Percentiles rank a stretch among this genome's conserved stretches.
These are phyloP conservation scores for Bullera alba DNA, from an alignment of 768 basidiomycete genomes.

Conservation along the genomic window DNA sequence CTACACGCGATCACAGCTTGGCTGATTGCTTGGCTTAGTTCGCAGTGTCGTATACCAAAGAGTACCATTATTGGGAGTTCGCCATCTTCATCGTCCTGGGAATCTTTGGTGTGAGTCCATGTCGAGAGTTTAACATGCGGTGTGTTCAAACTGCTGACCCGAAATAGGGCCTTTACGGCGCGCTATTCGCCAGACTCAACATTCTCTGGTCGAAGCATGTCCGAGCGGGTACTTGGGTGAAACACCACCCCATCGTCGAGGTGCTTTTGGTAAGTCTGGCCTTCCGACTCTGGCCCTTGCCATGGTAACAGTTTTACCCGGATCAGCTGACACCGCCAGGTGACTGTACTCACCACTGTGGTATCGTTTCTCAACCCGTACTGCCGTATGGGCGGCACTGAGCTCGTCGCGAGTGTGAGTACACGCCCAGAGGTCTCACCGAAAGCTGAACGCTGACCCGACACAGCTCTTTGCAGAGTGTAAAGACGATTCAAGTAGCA, in stretches of 20 bases:
- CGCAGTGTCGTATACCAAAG: conserved; percentile 51
- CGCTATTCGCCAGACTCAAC: conserved; percentile 70
- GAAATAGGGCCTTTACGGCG: conserved; percentile 79
- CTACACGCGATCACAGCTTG: no score
- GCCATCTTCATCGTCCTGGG: conserved; percentile 78
- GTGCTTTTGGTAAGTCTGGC: conserved; percentile 71
- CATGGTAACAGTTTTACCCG: background rate
- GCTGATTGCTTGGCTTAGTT: conserved; percentile 16
- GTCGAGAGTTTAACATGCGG: background rate
- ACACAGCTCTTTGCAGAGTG: conserved; percentile 64
- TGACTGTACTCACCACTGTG: conserved; percentile 67
- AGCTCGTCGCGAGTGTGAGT: conserved; percentile 81
- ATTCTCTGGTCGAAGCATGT: conserved; percentile 78
- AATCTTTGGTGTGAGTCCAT: conserved; percentile 65
- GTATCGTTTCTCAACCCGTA: conserved; percentile 83
- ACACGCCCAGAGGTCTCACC: background rate
- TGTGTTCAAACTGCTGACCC: background rate
- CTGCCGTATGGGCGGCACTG: conserved; percentile 88
- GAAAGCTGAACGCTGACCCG: background rate
- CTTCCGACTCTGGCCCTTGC: no score
- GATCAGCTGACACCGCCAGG: conserved; percentile 29
- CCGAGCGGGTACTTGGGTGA: conserved; percentile 73
- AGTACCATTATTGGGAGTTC: conserved; percentile 89
- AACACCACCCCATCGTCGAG: conserved; percentile 69
- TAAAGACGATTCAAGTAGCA: conserved; percentile 54